Base-by-base conservation (phyloP, 768 basidiomycete genomes). In the Hericium rajendrae region DNA sequence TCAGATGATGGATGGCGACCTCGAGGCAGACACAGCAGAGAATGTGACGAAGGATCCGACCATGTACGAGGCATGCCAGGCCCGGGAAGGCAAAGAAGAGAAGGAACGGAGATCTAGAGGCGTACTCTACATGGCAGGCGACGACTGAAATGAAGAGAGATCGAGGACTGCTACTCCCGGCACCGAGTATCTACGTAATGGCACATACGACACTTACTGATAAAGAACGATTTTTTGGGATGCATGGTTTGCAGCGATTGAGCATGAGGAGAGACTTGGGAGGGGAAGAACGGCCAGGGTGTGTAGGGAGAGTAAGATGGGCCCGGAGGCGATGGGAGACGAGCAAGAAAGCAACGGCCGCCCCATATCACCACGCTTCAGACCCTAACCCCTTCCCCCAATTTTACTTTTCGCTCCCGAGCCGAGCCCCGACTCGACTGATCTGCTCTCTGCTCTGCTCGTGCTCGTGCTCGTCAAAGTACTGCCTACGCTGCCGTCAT, bases 161-260 rank as follows among this genome's bases (percentile, higher is more conserved):
- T n/a, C n/a, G n/a, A 22, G 22, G 43, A 22, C 43, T 22, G 43
- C 43, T 46, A n/a, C n/a, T 46, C n/a, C 13, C 13, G 26, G 26
- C 4, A 26, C 26, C 26, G 26, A 5, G 43, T 46, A 6, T 22
- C 16, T 46, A 28, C 71, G 72, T 63, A 59, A 75, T 73, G 55
- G 62, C 63, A 67, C 65, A 70, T 65, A 68, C 64, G 71, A 71
- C 38, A 65, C 61, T 55, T 50, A 66, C 66, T 55, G 53, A 54
- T 37, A 24, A 37, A 51, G 26, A 51, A 62, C 57, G 59, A 57
- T 53, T 54, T 59, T 57, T 72, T 73, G 68, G 72, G 71, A 64
- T 72, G 64, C 78, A 81, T 79, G 66, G 67, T 62, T 62, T 53
- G 53, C 55, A 54, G 63, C 60, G 65, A 68, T 64, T 68, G 72